Conservation (phyloP, 2,329 filamentous ascomycete genomes). For the Orbilia javanica region DNA sequence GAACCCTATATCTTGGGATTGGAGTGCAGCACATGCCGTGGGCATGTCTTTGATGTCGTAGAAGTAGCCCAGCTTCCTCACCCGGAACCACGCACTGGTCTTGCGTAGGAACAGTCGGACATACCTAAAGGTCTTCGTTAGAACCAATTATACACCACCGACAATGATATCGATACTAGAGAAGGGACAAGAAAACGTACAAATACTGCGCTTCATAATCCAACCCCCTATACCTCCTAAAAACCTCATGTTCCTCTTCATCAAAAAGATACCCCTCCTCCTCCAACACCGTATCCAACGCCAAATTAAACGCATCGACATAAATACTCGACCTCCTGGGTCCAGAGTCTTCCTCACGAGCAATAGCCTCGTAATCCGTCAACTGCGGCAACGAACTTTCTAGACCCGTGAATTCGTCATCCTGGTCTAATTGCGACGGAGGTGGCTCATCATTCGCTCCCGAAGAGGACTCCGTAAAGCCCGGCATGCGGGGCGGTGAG, state of each 20-base stretch:
- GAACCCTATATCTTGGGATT: constrained; percentile 71
- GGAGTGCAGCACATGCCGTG: constrained; percentile 75
- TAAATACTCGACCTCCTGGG: constrained; percentile 71
- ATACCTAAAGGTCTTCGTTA: constrained; percentile 72
- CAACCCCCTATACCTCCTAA: constrained; percentile 79
- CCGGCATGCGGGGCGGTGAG: background rate
- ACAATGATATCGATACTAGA: background rate
- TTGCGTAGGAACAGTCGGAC: constrained; percentile 94
- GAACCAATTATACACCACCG: constrained; percentile 28
- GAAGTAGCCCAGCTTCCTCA: constrained; percentile 81
- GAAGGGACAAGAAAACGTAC: constrained; percentile 68
- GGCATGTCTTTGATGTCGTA: constrained; percentile 83
- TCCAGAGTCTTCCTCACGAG: constrained; percentile 34
- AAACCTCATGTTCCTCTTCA: constrained; percentile 80
- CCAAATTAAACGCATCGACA: constrained; percentile 95
- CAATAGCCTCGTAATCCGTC: constrained; percentile 38
- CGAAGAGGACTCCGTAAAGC: constrained; percentile 12
- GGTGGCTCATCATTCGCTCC: constrained; percentile 50
- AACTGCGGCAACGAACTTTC: constrained; percentile 53
- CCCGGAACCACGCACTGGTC: constrained; percentile 88
- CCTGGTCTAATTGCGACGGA: constrained; percentile 24
- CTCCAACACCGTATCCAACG: constrained; percentile 86
- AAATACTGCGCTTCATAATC: constrained; percentile 90
- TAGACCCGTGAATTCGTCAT: constrained; percentile 44
- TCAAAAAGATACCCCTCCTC: constrained; percentile 92